phyloP scores from a whole-genome alignment of 176 grass and related monocot genomes.

The Echinochloa phyllopogon region DNA sequence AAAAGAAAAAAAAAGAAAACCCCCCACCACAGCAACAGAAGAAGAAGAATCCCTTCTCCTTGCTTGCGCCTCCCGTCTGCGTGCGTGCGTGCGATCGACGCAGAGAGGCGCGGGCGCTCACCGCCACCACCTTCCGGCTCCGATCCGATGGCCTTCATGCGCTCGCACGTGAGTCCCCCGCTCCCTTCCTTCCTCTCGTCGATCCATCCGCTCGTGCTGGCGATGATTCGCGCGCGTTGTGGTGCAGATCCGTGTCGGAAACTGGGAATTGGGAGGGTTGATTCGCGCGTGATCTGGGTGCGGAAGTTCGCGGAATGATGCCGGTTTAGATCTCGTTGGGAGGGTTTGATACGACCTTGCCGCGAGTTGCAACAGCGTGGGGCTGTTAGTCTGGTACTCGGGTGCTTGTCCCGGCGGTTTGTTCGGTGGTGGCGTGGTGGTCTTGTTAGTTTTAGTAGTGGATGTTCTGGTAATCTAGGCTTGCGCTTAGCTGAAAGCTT shows the following conservation, averaged over 20 bases:
- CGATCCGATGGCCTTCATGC: conserved; percentile 60
- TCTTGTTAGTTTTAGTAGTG: not conserved
- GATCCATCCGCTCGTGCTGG: not conserved
- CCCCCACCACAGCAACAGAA: conserved; percentile 2
- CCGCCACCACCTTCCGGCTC: not conserved
- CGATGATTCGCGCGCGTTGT: not conserved
- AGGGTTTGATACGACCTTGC: not conserved
- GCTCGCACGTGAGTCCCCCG: conserved; percentile 49
- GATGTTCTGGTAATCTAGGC: not conserved
- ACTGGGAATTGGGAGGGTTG: not conserved
- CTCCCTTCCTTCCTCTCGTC: not conserved
- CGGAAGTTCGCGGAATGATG: not conserved
- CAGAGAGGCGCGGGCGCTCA: conserved; percentile 26
- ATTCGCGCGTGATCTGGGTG: not conserved
- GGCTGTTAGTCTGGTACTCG: not conserved
- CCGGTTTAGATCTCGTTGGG: conserved; percentile 7
- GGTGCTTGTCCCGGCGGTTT: not conserved
- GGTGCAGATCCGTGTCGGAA: conserved; percentile 45
- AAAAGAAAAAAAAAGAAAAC: not conserved
- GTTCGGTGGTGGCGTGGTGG: not conserved
- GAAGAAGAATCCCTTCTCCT: not conserved
- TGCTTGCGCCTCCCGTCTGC: conserved; percentile 29
- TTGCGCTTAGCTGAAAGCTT: not conserved
- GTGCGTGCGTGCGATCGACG: conserved; percentile 56
- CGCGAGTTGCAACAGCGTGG: not conserved